phyloP scores from a whole-genome alignment of 257 asterid species.

The Salvia hispanica region DNA sequence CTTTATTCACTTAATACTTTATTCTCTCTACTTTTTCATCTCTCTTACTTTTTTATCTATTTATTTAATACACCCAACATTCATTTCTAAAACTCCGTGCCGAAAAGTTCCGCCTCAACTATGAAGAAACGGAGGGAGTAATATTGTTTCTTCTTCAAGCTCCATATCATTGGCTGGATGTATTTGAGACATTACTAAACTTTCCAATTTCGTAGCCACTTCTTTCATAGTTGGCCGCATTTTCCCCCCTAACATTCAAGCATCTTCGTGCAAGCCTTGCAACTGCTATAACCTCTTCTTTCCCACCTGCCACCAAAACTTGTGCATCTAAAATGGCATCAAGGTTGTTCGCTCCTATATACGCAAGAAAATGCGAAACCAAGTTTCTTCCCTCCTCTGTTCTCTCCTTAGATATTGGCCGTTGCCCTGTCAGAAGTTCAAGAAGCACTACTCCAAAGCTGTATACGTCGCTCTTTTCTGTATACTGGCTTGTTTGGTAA shows the following conservation, averaged over 20 bases:
- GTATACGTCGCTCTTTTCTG: constrained; percentile 5
- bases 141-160: background rate
- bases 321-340: constrained; percentile 1
- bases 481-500: background rate
- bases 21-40: too few relatives aligned
- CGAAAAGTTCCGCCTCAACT: too few relatives aligned
- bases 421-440: background rate
- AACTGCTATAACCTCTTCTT: constrained; percentile 14
- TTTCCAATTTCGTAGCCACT: too few relatives aligned
- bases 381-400: background rate
- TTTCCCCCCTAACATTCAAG: constrained; percentile 25
- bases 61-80: too few relatives aligned
- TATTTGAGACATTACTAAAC: background rate
- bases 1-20: too few relatives aligned
- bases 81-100: too few relatives aligned
- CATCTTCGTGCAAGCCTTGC: constrained; percentile 30
- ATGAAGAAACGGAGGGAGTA: too few relatives aligned
- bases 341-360: background rate
- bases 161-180: background rate
- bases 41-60: too few relatives aligned
- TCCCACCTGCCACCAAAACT: background rate
- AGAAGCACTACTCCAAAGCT: background rate
- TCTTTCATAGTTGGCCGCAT: constrained; percentile 33
- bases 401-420: constrained; percentile 3
- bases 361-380: background rate